A percentile compares a stretch with the other conserved stretches of the same genome.
Evolutionary conservation across 345 rosid genomes (phyloP).

Genomic region (Diplotaxis tenuifolia): DNA sequence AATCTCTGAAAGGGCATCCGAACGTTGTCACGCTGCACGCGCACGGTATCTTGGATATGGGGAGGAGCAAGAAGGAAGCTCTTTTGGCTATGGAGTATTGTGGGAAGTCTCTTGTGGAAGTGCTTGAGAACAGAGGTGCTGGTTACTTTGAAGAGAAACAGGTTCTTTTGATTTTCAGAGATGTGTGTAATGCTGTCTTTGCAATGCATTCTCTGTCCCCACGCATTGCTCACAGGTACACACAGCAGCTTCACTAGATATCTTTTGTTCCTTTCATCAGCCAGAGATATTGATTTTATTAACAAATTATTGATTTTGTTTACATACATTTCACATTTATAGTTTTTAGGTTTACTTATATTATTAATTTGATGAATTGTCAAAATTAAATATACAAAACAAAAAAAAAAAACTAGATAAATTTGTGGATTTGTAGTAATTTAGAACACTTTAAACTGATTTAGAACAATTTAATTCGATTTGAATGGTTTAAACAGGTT

Average conservation of each 20-base stretch:
- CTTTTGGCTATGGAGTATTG: slow-evolving; percentile 91
- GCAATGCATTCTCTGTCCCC: slow-evolving; percentile 95
- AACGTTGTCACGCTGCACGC: slow-evolving; percentile 70
- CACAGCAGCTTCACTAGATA: neutral
- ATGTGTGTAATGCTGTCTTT: slow-evolving; percentile 90
- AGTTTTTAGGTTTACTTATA: too few species aligned
- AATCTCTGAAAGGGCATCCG: slow-evolving; percentile 85
- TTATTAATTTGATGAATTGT: neutral
- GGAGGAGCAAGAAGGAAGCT: slow-evolving; percentile 84
- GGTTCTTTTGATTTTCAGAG: slow-evolving; percentile 69
- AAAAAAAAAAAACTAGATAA: too few species aligned
- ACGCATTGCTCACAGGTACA: slow-evolving; percentile 89
- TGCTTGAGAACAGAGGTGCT: slow-evolving; percentile 78
- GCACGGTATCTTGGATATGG: slow-evolving; percentile 74
- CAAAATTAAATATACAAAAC: too few species aligned
- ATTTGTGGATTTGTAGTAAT: neutral
- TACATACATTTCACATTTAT: too few species aligned
- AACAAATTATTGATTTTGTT: too few species aligned
- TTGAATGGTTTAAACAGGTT: too few species aligned
- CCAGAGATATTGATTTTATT: neutral
- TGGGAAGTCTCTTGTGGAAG: slow-evolving; percentile 79
- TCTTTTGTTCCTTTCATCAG: neutral
- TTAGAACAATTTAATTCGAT: too few species aligned
- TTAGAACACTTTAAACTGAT: too few species aligned
- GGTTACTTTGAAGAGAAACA: slow-evolving; percentile 88